These are phyloP conservation scores for Thalassiosira gravida DNA, from an alignment of 352 stramenopile species.

Conservation along the genomic window DNA sequence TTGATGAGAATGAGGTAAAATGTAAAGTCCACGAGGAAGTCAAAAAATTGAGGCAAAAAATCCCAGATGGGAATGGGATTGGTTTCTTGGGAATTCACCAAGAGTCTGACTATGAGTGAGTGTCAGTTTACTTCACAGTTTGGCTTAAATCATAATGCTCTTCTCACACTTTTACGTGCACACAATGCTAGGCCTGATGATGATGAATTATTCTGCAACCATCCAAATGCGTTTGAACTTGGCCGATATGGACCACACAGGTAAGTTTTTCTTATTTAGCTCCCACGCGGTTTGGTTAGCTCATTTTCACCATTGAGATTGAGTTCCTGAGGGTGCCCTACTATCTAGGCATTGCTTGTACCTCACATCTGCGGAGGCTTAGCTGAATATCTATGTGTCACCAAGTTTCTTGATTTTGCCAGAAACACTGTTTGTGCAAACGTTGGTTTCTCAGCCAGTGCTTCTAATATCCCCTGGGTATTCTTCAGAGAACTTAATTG, in stretches of 20 bases:
- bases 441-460: no score
- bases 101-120: constrained; percentile 47
- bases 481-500: no score
- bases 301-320: neutral
- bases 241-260: constrained; percentile 54
- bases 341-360: no score
- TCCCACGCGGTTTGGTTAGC: neutral
- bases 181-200: constrained; percentile 36
- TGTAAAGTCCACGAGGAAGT: constrained; percentile 41
- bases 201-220: constrained; percentile 36
- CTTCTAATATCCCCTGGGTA: no score
- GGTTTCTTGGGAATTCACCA: constrained; percentile 51
- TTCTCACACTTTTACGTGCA: no score
- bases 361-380: no score
- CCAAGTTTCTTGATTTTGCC: no score
- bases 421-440: no score
- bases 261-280: constrained; percentile 12
- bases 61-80: constrained; percentile 31
- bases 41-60: constrained; percentile 11
- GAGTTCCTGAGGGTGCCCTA: no score
- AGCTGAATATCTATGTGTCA: no score
- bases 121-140: constrained; percentile 12
- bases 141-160: no score
- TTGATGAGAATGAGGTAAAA: constrained; percentile 40
- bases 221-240: constrained; percentile 44